phyloP scores from a whole-genome alignment of 495 filamentous ascomycete species.

The Penicillium verhagenii region DNA sequence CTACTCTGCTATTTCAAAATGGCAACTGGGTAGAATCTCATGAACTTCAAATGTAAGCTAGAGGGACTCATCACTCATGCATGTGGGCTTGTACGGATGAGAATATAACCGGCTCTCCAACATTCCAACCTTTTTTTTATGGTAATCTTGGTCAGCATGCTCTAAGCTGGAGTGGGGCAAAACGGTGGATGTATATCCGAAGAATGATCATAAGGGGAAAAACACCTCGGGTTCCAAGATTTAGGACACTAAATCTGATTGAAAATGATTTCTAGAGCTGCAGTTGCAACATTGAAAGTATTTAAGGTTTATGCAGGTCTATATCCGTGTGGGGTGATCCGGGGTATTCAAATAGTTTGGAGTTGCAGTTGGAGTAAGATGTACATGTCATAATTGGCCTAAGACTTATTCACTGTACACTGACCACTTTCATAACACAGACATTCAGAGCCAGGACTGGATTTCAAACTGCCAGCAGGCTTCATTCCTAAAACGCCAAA shows the following conservation, averaged over 20 bases:
- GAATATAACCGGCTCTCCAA: constrained; percentile 19
- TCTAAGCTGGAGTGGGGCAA: constrained; percentile 16
- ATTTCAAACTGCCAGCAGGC: constrained; percentile 7
- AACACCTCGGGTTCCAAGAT: no score
- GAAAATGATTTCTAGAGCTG: no score
- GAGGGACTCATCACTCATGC: no score
- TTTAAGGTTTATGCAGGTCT: no score
- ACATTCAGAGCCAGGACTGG: constrained; percentile 4
- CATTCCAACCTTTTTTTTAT: no score
- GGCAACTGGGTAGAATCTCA: no score
- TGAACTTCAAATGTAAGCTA: no score
- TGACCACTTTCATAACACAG: constrained; percentile 9
- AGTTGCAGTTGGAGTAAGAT: no score
- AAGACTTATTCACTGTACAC: constrained; percentile 12
- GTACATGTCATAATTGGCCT: not conserved
- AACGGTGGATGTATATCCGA: constrained; percentile 18
- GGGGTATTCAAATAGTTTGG: no score
- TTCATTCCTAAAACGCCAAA: constrained; percentile 17
- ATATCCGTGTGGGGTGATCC: not conserved
- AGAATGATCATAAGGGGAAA: no score
- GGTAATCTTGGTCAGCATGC: constrained; percentile 22
- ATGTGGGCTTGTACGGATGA: constrained; percentile 9
- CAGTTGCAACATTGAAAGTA: constrained; percentile 1
- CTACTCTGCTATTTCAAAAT: no score
- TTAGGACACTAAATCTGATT: no score